Evolutionary conservation across 805 yeast species (phyloP).

Genomic region (Starmerella geochares): DNA sequence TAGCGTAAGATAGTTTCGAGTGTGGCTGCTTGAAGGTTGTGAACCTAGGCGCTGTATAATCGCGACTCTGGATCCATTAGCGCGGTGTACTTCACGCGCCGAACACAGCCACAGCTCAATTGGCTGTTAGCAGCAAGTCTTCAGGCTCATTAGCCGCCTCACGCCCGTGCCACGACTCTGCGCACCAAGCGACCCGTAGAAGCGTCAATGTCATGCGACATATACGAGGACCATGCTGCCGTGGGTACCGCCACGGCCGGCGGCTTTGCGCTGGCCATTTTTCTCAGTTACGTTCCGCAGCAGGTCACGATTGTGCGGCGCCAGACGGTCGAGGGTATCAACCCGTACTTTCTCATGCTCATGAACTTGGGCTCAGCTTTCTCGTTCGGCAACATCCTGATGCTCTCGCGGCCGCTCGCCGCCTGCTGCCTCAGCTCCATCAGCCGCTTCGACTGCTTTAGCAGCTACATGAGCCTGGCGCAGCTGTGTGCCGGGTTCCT

Average conservation of each 20-base stretch:
- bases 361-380: conserved; percentile 58
- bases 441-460: conserved; percentile 21
- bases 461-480: conserved; percentile 26
- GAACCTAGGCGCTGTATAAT: too few relatives aligned
- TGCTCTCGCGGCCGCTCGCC: conserved; percentile 48
- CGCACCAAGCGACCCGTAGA: too few relatives aligned
- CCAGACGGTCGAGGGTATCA: conserved; percentile 64
- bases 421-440: conserved; percentile 45
- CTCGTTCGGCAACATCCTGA: conserved; percentile 54
- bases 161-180: too few relatives aligned
- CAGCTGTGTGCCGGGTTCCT: conserved; percentile 25
- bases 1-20: too few relatives aligned
- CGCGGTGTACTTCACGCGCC: too few relatives aligned
- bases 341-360: conserved; percentile 58
- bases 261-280: conserved; percentile 54
- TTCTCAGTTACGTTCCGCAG: conserved; percentile 66
- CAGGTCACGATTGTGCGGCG: conserved; percentile 49
- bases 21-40: too few relatives aligned
- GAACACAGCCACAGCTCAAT: too few relatives aligned
- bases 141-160: too few relatives aligned
- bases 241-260: conserved; percentile 43
- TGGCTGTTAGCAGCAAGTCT: not conserved
- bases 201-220: conserved; percentile 22
- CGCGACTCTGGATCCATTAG: too few relatives aligned
- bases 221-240: conserved; percentile 15